Conservation (phyloP, 345 rosid genomes). For the Clausena lansium region DNA sequence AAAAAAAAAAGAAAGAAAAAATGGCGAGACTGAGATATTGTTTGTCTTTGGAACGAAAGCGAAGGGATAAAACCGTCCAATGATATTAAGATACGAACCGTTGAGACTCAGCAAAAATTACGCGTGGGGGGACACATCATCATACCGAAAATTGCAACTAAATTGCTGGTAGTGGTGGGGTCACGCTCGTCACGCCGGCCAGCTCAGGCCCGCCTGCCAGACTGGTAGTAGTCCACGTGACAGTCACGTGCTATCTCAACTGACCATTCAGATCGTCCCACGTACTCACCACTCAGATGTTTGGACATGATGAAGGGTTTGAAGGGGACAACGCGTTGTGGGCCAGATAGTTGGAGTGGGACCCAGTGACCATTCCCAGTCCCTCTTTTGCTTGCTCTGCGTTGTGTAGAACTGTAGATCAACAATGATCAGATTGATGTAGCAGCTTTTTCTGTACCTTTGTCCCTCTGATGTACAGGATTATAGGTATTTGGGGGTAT, state of each 20-base stretch:
- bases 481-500: not conserved
- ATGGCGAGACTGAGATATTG: not conserved
- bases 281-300: not conserved
- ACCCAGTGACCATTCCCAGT: not conserved
- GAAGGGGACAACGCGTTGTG: constrained; percentile 24
- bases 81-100: not conserved
- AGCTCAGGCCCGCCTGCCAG: not conserved
- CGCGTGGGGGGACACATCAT: constrained; percentile 27
- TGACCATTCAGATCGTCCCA: not conserved
- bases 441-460: not conserved
- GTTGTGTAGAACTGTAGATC: not conserved
- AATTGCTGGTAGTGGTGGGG: constrained; percentile 15
- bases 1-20: not conserved
- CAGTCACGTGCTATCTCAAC: constrained; percentile 19
- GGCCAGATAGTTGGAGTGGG: not conserved
- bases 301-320: constrained; percentile 8
- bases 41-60: not conserved
- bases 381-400: too few species aligned
- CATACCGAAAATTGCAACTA: not conserved
- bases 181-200: constrained; percentile 24
- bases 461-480: not conserved
- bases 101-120: constrained; percentile 16
- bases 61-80: constrained; percentile 8
- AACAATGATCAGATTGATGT: constrained; percentile 11
- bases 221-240: not conserved